A percentile compares a stretch with the other conserved stretches of the same genome.
Conservation (phyloP, 768 basidiomycete species). For the Gelatoporia subvermispora region DNA sequence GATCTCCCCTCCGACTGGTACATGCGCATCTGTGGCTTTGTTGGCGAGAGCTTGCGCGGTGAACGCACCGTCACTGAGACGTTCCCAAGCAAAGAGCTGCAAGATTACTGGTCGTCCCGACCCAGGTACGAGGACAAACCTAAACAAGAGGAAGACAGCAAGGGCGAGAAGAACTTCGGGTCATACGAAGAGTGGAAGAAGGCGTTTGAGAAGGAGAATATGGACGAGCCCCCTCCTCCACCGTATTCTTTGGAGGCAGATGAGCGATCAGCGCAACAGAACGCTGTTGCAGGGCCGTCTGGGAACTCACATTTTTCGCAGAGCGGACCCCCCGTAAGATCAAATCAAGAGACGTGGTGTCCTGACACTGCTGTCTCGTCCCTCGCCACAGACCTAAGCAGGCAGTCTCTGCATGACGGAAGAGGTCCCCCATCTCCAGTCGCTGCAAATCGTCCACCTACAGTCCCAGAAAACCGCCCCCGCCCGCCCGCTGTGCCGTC, state of each 20-base stretch:
- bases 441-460: constrained; percentile 5
- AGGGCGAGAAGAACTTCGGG: constrained; percentile 14
- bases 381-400: background rate
- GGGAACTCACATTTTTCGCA: too few relatives aligned
- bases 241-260: constrained; percentile 62
- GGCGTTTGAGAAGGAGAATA: constrained; percentile 29
- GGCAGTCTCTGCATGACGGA: too few relatives aligned
- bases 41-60: constrained; percentile 60
- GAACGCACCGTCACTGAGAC: constrained; percentile 59
- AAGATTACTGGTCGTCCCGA: constrained; percentile 68
- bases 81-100: constrained; percentile 65
- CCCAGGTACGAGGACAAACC: constrained; percentile 45
- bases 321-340: too few relatives aligned
- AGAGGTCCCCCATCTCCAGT: constrained; percentile 2
- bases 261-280: background rate
- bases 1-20: constrained; percentile 83
- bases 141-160: constrained; percentile 1
- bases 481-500: background rate
- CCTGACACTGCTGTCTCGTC: background rate
- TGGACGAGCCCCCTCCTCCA: constrained; percentile 59
- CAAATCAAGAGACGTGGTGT: background rate
- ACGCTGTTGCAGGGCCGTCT: background rate
- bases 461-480: background rate
- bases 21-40: constrained; percentile 74
- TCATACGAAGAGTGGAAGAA: constrained; percentile 46